Conservation (phyloP, 2,329 filamentous ascomycete species). For the Chaetomium globosum region DNA sequence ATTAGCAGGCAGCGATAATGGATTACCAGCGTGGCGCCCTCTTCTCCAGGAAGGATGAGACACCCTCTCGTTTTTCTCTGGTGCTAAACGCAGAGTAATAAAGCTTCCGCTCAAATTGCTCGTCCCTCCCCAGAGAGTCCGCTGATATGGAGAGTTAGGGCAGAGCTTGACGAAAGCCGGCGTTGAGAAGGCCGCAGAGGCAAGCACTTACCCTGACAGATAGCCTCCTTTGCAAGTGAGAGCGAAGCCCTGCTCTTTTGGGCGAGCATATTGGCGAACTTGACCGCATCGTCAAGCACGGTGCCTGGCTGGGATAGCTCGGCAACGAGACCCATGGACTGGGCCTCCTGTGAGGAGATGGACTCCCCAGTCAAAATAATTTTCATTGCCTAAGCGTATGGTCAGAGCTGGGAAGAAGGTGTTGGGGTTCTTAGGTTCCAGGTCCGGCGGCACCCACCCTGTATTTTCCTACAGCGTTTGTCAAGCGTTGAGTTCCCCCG, state of each 20-base stretch:
- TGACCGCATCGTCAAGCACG: not conserved
- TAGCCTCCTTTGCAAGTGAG: slow-evolving; percentile 3
- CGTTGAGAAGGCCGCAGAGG: too few relatives aligned
- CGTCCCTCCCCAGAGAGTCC: slow-evolving; percentile 7
- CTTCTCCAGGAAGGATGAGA: slow-evolving; percentile 14
- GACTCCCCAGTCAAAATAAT: not conserved
- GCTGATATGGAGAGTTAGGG: not conserved
- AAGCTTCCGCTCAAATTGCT: slow-evolving; percentile 13
- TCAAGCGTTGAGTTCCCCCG: slow-evolving; percentile 9
- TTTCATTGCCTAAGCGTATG: slow-evolving; percentile 4
- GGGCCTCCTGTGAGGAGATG: slow-evolving; percentile 6
- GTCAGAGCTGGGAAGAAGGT: not conserved
- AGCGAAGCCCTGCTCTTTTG: not conserved
- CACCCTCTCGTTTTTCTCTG: slow-evolving; percentile 3
- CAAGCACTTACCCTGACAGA: not conserved
- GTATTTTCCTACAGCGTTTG: slow-evolving; percentile 14
- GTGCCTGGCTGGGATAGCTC: slow-evolving; percentile 3
- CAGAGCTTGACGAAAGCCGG: not conserved
- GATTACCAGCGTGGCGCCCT: not conserved
- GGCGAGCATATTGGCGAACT: not conserved
- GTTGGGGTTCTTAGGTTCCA: not conserved
- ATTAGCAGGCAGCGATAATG: not conserved
- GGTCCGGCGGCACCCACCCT: not conserved
- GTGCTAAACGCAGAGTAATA: slow-evolving; percentile 14
- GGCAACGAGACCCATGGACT: not conserved